These are phyloP conservation scores for Solanum medicagineum DNA, from an alignment of 257 asterid species.

Conservation along the genomic window DNA sequence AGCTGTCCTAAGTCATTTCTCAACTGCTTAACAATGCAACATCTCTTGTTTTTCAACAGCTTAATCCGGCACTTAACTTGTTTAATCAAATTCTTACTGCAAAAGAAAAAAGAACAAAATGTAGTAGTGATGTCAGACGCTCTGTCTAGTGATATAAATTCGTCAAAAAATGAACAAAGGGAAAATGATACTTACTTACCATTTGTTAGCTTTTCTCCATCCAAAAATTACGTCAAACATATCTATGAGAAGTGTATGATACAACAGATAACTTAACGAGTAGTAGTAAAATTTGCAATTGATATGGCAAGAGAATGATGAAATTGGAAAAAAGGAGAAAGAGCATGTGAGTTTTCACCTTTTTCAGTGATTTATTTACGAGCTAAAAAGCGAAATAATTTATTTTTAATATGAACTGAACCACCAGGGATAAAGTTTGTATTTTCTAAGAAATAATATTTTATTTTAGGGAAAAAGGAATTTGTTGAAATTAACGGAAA, in stretches of 20 bases:
- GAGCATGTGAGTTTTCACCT: neutral
- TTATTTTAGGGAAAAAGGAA: neutral
- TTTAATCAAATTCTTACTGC: slow-evolving; percentile 51
- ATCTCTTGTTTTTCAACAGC: slow-evolving; percentile 49
- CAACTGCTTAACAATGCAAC: slow-evolving; percentile 44
- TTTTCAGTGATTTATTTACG: neutral
- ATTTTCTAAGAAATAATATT: neutral
- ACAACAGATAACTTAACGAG: neutral
- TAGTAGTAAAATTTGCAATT: neutral
- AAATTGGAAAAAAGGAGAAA: neutral
- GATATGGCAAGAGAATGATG: neutral
- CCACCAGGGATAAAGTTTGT: neutral
- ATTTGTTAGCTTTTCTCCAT: slow-evolving; percentile 87
- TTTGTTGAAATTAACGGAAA: neutral
- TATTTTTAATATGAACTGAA: neutral
- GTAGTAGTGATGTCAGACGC: neutral
- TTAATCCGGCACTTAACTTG: slow-evolving; percentile 55
- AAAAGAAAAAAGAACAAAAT: neutral
- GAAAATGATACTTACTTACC: slow-evolving; percentile 16
- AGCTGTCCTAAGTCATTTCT: slow-evolving; percentile 56
- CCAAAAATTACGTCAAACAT: slow-evolving; percentile 59
- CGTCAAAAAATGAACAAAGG: neutral
- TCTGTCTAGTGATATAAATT: neutral
- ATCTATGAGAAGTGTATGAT: neutral
- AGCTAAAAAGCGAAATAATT: neutral